Base-by-base conservation (phyloP, 1,284 basidiomycete species). In the Sporisorium iseilematis-ciliati region DNA sequence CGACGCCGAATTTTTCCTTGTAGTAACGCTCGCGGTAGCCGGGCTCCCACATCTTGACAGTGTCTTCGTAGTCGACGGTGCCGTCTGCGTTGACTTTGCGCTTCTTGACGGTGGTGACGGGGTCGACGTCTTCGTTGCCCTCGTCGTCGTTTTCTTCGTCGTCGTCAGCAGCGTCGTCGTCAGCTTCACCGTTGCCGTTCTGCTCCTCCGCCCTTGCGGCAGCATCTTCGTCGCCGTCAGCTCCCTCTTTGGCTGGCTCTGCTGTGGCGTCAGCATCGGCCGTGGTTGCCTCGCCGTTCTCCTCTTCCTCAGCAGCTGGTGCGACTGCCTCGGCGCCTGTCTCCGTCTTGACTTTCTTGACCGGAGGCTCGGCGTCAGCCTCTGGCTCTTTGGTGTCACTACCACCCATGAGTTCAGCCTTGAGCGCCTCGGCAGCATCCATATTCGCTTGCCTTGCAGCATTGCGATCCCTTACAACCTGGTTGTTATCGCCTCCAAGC, bases 21-120 rank as follows among this genome's bases (percentile, higher is more conserved):
- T 99, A 99, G 86, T 99, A 99, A 40, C 97, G 90, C 82, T 96
- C 94, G 82, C 91, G 91, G 87, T 99, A 99, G 40, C 82, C 82
- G 5, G 82, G 82, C 55, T 71, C 70, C 51, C 59, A 89, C 90
- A 87, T 95, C 93, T 92, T 92, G 79, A 99, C 94, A 25, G 90
- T 92, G 85, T 99, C 96, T 78, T 92, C 92, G 85, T 98, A 95
- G 65, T 93, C 92, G 46, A 96, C 94, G 1, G 83, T 84, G 57
- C 83, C 83, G 49, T 85, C 83, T n/a, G 80, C 53, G 40, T 83
- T 83, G 63, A 85, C 71, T 12, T 68, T 80, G 46, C 82, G 79
- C 42, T 75, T 74, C 53, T 70, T 66, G 50, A 69, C 45, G 33
- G 78, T 77, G 49, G 71, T 69, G 57, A 79, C 67, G 2, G 78